These are phyloP conservation scores for Huntiella omanensis DNA, from an alignment of 2,329 filamentous ascomycete species.

Conservation along the genomic window DNA sequence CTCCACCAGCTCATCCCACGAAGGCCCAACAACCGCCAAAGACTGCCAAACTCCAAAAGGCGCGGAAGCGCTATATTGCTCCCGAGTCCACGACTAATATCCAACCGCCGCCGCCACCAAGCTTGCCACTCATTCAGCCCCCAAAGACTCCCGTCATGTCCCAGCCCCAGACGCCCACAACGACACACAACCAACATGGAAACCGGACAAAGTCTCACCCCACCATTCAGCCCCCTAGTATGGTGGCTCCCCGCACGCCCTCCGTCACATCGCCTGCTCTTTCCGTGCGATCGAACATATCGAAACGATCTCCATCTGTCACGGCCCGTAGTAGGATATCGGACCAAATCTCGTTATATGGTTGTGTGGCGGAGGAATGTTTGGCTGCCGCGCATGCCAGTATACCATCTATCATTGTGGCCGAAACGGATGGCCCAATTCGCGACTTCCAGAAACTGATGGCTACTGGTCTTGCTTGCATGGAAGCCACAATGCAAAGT, in stretches of 20 bases:
- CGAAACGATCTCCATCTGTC: constrained; percentile 24
- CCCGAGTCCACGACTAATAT: neutral
- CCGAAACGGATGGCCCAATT: constrained; percentile 26
- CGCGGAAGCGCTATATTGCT: neutral
- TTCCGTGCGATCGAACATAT: constrained; percentile 22
- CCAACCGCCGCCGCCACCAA: constrained; percentile 16
- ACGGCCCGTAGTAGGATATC: constrained; percentile 23
- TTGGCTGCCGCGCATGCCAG: constrained; percentile 40
- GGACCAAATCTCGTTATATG: constrained; percentile 39
- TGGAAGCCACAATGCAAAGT: constrained; percentile 49
- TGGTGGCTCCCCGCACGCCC: constrained; percentile 15
- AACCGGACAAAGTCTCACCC: constrained; percentile 19
- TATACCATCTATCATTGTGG: constrained; percentile 28
- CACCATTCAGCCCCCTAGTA: neutral
- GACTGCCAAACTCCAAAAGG: constrained; percentile 1
- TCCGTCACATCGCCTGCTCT: constrained; percentile 24
- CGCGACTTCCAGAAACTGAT: constrained; percentile 51
- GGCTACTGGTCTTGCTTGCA: constrained; percentile 51
- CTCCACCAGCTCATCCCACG: no score
- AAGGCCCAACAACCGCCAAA: neutral
- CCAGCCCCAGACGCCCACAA: constrained; percentile 9
- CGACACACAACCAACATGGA: constrained; percentile 14
- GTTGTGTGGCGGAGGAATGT: constrained; percentile 60
- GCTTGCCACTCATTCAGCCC: constrained; percentile 9
- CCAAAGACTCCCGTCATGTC: constrained; percentile 9